phyloP scores from a whole-genome alignment of 192 early-diverging fungal species.

The Coemansia sp. region DNA sequence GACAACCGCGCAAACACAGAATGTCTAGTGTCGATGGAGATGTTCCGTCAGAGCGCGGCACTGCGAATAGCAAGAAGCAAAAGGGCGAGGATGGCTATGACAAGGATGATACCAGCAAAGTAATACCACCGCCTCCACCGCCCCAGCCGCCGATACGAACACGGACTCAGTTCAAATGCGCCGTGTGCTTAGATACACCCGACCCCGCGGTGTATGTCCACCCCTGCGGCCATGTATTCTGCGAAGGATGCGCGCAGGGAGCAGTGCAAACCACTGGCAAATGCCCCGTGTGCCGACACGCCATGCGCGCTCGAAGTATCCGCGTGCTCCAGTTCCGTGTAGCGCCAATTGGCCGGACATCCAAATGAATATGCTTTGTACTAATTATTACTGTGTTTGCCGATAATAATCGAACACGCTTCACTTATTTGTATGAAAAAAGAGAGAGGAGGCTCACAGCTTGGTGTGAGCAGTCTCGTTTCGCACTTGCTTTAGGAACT shows the following conservation, averaged over 20 bases:
- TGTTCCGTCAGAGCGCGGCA: not conserved
- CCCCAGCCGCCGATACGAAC: conserved; percentile 7
- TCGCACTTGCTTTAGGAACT: conserved; percentile 90
- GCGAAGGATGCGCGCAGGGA: conserved; percentile 47
- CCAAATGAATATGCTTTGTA: not conserved
- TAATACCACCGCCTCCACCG: not conserved
- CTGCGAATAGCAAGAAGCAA: not conserved
- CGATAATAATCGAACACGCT: not conserved
- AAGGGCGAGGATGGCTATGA: not conserved
- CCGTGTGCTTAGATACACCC: conserved; percentile 46
- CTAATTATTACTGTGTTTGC: not conserved
- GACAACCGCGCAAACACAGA: not conserved
- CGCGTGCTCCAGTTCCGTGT: conserved; percentile 49
- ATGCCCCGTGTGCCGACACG: conserved; percentile 51
- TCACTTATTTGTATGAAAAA: not conserved
- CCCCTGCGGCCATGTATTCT: conserved; percentile 54
- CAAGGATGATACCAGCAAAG: not conserved
- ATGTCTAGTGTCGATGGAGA: not conserved
- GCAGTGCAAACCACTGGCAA: conserved; percentile 37
- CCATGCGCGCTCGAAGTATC: conserved; percentile 34
- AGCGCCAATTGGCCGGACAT: conserved; percentile 20
- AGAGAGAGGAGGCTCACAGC: too few species aligned
- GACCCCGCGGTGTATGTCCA: conserved; percentile 52
- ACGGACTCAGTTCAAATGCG: conserved; percentile 50
- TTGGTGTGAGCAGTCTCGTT: conserved; percentile 75